Percentiles rank a stretch among this genome's conserved stretches.
These are phyloP conservation scores for Marasmius sp. DNA, from an alignment of 1,284 basidiomycete species.

Conservation along the genomic window DNA sequence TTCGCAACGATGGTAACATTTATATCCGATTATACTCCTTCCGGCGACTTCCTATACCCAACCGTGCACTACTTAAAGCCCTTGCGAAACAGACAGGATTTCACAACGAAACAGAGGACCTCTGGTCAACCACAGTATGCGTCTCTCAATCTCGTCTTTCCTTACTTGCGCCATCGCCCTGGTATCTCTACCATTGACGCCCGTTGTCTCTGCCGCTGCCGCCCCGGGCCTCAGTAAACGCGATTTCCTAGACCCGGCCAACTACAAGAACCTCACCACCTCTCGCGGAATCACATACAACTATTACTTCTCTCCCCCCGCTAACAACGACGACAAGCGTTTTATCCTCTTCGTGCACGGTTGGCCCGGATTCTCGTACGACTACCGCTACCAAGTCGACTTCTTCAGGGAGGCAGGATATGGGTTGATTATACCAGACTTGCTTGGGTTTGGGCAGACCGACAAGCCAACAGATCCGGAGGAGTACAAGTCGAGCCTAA, in stretches of 20 bases:
- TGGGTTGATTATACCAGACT: conserved; percentile 40
- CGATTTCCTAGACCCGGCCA: conserved; percentile 22
- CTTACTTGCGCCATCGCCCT: too few species aligned
- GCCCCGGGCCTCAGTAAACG: too few species aligned
- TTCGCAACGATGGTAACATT: too few species aligned
- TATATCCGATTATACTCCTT: too few species aligned
- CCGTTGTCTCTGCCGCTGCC: too few species aligned
- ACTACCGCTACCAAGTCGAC: conserved; percentile 44
- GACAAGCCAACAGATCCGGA: conserved; percentile 34
- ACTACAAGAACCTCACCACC: conserved; percentile 32
- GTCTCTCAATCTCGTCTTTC: too few species aligned
- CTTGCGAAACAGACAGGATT: too few species aligned
- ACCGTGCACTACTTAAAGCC: too few species aligned
- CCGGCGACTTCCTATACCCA: too few species aligned
- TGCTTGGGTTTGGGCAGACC: conserved; percentile 42
- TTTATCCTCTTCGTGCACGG: conserved; percentile 47
- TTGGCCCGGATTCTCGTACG: conserved; percentile 42
- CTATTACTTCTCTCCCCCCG: conserved; percentile 30
- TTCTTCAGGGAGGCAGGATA: conserved; percentile 36
- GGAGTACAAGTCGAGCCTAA: conserved; percentile 21
- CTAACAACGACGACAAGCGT: conserved; percentile 26
- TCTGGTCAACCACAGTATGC: too few species aligned
- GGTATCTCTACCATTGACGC: too few species aligned
- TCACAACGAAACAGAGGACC: too few species aligned
- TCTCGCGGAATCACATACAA: conserved; percentile 38